These are phyloP conservation scores for Didymella arachidicola DNA, from an alignment of 2,329 filamentous ascomycete genomes.

Conservation along the genomic window DNA sequence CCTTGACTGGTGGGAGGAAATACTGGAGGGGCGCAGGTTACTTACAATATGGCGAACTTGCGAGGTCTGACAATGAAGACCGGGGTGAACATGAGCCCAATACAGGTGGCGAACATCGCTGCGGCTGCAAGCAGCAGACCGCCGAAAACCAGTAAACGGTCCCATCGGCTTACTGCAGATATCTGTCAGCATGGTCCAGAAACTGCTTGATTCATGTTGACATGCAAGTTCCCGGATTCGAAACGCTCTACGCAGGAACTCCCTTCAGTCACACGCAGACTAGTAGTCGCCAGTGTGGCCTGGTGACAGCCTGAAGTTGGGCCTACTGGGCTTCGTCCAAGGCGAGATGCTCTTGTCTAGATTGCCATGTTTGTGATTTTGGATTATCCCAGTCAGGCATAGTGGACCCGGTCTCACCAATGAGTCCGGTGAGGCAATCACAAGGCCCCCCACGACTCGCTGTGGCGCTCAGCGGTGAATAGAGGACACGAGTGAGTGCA, in stretches of 20 bases:
- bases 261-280: constrained; percentile 46
- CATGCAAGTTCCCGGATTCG: constrained; percentile 48
- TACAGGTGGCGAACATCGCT: constrained; percentile 92
- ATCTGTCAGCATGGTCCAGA: constrained; percentile 44
- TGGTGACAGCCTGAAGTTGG: constrained; percentile 36
- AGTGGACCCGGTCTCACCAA: constrained; percentile 36
- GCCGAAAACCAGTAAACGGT: constrained; percentile 89
- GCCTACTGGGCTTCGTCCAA: constrained; percentile 15
- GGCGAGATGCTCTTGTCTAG: constrained; percentile 27
- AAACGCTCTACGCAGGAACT: constrained; percentile 54
- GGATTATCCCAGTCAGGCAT: constrained; percentile 29
- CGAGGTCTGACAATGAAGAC: constrained; percentile 79
- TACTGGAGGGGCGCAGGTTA: constrained; percentile 48
- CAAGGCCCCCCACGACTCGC: constrained; percentile 29
- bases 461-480: constrained; percentile 23
- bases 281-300: constrained; percentile 37
- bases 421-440: constrained; percentile 39
- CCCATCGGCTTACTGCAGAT: constrained; percentile 89
- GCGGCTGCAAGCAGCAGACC: constrained; percentile 58
- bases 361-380: constrained; percentile 32
- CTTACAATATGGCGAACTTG: constrained; percentile 98
- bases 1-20: constrained; percentile 26
- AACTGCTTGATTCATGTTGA: constrained; percentile 35
- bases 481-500: constrained; percentile 17
- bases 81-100: constrained; percentile 78